Evolutionary conservation across 2,329 filamentous ascomycete species (phyloP).

Genomic region (Colletotrichum sp.): DNA sequence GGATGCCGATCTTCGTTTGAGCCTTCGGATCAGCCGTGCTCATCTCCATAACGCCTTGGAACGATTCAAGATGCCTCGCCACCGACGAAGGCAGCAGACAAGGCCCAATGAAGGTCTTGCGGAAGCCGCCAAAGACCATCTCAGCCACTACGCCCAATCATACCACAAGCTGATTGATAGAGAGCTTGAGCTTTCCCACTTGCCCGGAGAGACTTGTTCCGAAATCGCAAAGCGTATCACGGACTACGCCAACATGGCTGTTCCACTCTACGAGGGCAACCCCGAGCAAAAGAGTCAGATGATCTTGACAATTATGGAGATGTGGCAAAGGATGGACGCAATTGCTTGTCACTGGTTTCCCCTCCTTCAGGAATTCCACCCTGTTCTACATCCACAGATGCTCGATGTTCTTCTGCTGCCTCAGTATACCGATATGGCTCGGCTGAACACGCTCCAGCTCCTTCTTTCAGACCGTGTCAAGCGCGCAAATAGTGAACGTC

Average conservation of each 20-base stretch:
- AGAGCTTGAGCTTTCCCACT: constrained; percentile 12
- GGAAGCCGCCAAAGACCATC: constrained; percentile 15
- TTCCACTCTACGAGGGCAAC: constrained; percentile 43
- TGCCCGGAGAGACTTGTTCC: constrained; percentile 10
- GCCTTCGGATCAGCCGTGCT: constrained; percentile 42
- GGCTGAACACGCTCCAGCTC: constrained; percentile 39
- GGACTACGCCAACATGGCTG: constrained; percentile 36
- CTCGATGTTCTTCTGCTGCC: constrained; percentile 62
- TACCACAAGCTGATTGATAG: constrained; percentile 22
- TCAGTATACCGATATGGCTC: constrained; percentile 48
- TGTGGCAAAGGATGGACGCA: constrained; percentile 64
- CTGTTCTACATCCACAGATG: constrained; percentile 51
- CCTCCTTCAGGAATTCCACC: constrained; percentile 55
- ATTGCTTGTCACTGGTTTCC: constrained; percentile 45
- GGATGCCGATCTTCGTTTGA: constrained; percentile 34
- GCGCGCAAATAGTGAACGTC: neutral
- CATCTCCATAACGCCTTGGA: constrained; percentile 29
- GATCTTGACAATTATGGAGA: constrained; percentile 58
- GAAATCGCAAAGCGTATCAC: constrained; percentile 36
- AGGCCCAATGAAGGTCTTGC: neutral
- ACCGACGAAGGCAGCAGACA: neutral
- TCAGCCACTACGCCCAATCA: constrained; percentile 21
- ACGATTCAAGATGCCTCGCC: neutral
- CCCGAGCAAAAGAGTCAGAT: constrained; percentile 55
- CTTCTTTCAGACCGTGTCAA: constrained; percentile 46